These are phyloP conservation scores for Kondoa malvinella DNA, from an alignment of 768 basidiomycete genomes.

Conservation along the genomic window DNA sequence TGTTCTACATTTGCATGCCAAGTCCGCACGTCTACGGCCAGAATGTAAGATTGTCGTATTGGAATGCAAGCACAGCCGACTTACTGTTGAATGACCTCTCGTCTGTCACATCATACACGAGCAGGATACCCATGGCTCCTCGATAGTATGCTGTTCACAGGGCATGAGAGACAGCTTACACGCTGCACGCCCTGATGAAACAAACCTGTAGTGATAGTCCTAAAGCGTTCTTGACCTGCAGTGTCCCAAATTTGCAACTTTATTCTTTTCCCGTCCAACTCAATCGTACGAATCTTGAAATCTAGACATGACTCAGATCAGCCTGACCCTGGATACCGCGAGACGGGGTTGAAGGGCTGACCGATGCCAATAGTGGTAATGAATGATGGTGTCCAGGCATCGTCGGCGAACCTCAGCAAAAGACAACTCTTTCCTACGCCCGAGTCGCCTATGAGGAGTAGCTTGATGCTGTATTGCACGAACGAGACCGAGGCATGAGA, in stretches of 20 bases:
- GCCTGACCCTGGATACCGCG: background rate
- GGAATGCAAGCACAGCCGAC: slow-evolving; percentile 31
- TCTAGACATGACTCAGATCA: slow-evolving; percentile 35
- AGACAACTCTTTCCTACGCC: slow-evolving; percentile 81
- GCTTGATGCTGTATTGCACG: slow-evolving; percentile 22
- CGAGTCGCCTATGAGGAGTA: slow-evolving; percentile 25
- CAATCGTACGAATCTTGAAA: slow-evolving; percentile 98
- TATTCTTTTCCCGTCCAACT: slow-evolving; percentile 68
- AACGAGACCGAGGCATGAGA: background rate
- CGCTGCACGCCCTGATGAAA: too few relatives aligned
- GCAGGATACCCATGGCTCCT: slow-evolving; percentile 92
- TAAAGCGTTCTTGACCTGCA: slow-evolving; percentile 18
- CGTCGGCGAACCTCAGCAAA: slow-evolving; percentile 71
- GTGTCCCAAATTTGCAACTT: slow-evolving; percentile 21
- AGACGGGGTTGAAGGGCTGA: background rate
- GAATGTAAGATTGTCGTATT: slow-evolving; percentile 13
- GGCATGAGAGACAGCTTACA: too few relatives aligned
- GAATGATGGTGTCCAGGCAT: slow-evolving; percentile 97
- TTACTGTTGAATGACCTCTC: slow-evolving; percentile 86
- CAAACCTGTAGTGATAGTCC: slow-evolving; percentile 57
- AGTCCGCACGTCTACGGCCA: slow-evolving; percentile 69
- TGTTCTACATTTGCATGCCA: slow-evolving; percentile 98
- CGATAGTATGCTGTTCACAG: slow-evolving; percentile 85
- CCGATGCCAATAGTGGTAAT: slow-evolving; percentile 37
- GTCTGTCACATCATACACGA: slow-evolving; percentile 89